Evolutionary conservation across 495 filamentous ascomycete genomes (phyloP), one percentile per base, ranked within the genome.

Genomic region (Penicillium canescens): DNA sequence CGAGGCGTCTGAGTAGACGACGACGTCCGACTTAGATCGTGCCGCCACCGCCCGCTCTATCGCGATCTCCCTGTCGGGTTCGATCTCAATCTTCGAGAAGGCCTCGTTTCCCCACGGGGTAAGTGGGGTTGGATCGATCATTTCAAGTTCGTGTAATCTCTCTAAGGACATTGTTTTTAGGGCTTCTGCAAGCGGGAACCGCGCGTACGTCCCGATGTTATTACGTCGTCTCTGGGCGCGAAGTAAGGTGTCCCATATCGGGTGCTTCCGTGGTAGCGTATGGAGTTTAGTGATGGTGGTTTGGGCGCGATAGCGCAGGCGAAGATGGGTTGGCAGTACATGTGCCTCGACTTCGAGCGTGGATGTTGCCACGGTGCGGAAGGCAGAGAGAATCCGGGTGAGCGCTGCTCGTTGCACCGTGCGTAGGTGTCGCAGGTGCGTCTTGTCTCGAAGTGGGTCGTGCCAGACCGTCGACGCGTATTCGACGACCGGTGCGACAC

Each of bases 121-220:
- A 33, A 54, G 43, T 6, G 55, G 61, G 3, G 24, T 48, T 46
- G 55, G 61, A 42, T 65, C 37, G 26, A 65, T 65, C 14, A 44
- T 65, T 55, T 65, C 54, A 16, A 65, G 34, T 18, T 36, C 49
- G 11, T 56, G 4, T 33, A 65, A 35, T 31, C 47, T 46, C 6
- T 46, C 46, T 5, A 55, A 11, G 24, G 57, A 37, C 42, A 63
- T 63, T 5, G 57, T 65, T 41, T 50, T 40, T 18, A 61, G 9
- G 5, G 52, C 35, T 44, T 65, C 52, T 9, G 61, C 55, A 7
- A 64, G 54, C 9, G 37, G 61, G 39, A 60, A 64, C 3, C 46
- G 50, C 14, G 49, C 20, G 26, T 28, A 37, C 10, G 33, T 16
- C 6, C 46, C 14, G 18, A 56, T 43, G 18, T 63, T 38, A 10